Conservation (phyloP, 805 yeast genomes). For the Ogataea methanolica region DNA sequence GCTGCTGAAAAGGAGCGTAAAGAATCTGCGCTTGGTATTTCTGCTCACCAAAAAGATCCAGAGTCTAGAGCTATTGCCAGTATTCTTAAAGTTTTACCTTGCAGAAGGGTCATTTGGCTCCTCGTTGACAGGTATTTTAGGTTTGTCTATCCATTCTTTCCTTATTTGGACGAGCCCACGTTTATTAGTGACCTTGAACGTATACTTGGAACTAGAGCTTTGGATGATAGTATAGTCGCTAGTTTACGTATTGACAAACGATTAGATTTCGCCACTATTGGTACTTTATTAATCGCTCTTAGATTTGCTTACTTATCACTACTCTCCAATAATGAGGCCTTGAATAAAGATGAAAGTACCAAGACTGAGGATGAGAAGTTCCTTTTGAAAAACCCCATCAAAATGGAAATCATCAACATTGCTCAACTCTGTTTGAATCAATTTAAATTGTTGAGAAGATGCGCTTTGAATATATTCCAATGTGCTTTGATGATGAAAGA, state of each 20-base stretch:
- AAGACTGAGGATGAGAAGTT: constrained; percentile 29
- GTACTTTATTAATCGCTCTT: constrained; percentile 40
- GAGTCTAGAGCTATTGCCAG: constrained; percentile 21
- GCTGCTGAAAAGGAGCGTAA: constrained; percentile 6
- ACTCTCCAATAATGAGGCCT: constrained; percentile 24
- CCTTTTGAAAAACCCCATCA: constrained; percentile 42
- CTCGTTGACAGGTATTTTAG: constrained; percentile 40
- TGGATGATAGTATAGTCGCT: constrained; percentile 30
- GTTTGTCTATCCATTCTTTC: constrained; percentile 43
- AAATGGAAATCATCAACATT: constrained; percentile 38
- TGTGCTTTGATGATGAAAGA: constrained; percentile 47
- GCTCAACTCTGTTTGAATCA: constrained; percentile 54
- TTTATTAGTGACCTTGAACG: constrained; percentile 31
- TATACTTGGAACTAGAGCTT: constrained; percentile 34
- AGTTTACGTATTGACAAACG: constrained; percentile 34
- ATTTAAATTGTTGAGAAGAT: constrained; percentile 44
- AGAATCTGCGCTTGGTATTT: constrained; percentile 8
- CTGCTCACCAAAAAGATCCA: constrained; percentile 10
- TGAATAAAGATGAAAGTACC: constrained; percentile 12
- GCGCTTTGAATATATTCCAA: constrained; percentile 49
- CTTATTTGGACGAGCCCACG: constrained; percentile 38
- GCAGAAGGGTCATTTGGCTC: constrained; percentile 40
- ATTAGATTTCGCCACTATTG: constrained; percentile 45
- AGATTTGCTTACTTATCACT: constrained; percentile 40
- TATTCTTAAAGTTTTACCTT: constrained; percentile 39